Evolutionary conservation across 352 stramenopile species (phyloP).

Genomic region (Globisporangium takayamanum): DNA sequence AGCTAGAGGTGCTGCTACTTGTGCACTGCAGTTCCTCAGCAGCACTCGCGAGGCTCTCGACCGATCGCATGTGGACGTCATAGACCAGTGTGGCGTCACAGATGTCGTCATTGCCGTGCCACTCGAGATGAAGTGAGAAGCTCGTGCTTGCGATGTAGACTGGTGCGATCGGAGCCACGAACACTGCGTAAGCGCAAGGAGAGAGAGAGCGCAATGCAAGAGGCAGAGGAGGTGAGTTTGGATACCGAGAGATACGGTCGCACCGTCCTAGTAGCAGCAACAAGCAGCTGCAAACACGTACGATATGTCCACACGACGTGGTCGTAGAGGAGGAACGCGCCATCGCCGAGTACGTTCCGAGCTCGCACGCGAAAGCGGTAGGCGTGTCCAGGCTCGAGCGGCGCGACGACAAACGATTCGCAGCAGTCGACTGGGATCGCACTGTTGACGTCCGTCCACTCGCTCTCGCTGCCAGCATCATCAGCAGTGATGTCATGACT

Average conservation of each 20-base stretch:
- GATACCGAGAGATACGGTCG: not conserved
- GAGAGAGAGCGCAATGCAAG: not conserved
- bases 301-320: slow-evolving; percentile 18
- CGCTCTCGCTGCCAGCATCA: not conserved
- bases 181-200: slow-evolving; percentile 10
- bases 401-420: slow-evolving; percentile 3
- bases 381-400: slow-evolving; percentile 5
- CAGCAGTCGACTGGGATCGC: slow-evolving; percentile 14
- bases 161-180: slow-evolving; percentile 15
- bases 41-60: slow-evolving; percentile 1
- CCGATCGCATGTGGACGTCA: slow-evolving; percentile 20
- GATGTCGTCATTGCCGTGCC: slow-evolving; percentile 6
- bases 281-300: slow-evolving; percentile 7
- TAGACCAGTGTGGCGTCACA: slow-evolving; percentile 10
- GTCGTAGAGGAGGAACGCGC: slow-evolving; percentile 8
- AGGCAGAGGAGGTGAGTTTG: not conserved
- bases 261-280: too few relatives aligned
- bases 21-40: not conserved
- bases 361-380: slow-evolving; percentile 21
- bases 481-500: not conserved
- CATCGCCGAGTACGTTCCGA: slow-evolving; percentile 16
- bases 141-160: slow-evolving; percentile 16
- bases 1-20: not conserved
- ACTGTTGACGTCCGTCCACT: slow-evolving; percentile 8
- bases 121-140: slow-evolving; percentile 18